A percentile compares a stretch with the other conserved stretches of the same genome.
Evolutionary conservation across 768 basidiomycete species (phyloP).

Genomic region (Pleurotus tuoliensis): DNA sequence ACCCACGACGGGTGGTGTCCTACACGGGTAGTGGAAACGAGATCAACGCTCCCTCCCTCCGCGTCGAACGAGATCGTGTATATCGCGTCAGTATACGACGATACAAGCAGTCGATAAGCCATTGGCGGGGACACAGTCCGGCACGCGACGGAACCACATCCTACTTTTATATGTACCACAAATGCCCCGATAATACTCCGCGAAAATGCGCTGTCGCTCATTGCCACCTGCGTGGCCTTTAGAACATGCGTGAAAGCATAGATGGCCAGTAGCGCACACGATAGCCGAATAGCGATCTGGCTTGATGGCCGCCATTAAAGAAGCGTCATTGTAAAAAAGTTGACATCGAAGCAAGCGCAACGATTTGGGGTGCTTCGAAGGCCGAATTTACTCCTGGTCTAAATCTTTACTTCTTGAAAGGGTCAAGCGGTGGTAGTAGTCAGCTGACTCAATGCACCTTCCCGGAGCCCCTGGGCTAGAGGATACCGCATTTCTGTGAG

Average conservation of each 20-base stretch:
- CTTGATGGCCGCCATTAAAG: background rate
- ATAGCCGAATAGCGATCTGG: background rate
- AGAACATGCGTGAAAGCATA: background rate
- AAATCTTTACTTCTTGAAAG: background rate
- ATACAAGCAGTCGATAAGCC: slow-evolving; percentile 50
- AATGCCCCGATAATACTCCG: slow-evolving; percentile 4
- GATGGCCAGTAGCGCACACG: background rate
- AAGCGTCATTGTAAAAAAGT: background rate
- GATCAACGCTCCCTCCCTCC: slow-evolving; percentile 35
- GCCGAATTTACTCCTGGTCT: slow-evolving; percentile 3
- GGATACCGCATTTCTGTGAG: too few species aligned
- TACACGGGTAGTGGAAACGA: slow-evolving; percentile 40
- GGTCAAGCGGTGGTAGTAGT: background rate
- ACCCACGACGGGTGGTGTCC: slow-evolving; percentile 79
- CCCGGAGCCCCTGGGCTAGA: too few species aligned
- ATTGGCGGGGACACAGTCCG: slow-evolving; percentile 15
- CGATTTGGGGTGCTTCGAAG: background rate
- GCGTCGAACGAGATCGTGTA: slow-evolving; percentile 64
- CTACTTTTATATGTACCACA: background rate
- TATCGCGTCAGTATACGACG: slow-evolving; percentile 63
- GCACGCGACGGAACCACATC: background rate
- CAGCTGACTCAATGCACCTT: background rate
- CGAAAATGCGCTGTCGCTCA: background rate
- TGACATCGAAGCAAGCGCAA: background rate
- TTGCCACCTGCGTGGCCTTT: background rate